Percentiles rank a stretch among this genome's conserved stretches.
Conservation (phyloP, 2,329 filamentous ascomycete genomes). For the Penicillium decumbens region DNA sequence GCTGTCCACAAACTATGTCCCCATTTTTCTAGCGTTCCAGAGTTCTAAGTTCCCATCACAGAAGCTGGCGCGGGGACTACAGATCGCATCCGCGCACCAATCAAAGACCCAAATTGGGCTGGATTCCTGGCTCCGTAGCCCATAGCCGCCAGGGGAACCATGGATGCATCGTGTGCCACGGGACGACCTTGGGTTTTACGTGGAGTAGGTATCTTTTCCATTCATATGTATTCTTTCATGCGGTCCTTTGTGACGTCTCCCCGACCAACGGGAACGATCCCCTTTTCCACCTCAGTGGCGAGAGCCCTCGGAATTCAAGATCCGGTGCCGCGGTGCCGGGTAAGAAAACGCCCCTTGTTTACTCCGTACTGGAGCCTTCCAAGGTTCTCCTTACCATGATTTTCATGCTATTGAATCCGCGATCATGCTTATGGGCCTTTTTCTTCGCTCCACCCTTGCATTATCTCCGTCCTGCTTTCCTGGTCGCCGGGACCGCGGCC, state of each 20-base stretch:
- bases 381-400: constrained; percentile 13
- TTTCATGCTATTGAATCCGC: constrained; percentile 21
- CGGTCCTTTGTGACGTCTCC: constrained; percentile 2
- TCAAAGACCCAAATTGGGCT: not conserved
- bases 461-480: not conserved
- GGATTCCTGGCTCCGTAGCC: not conserved
- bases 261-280: constrained; percentile 20
- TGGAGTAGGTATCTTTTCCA: not conserved
- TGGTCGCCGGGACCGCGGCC: not conserved
- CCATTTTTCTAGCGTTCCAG: not conserved
- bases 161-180: constrained; percentile 10
- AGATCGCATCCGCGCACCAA: constrained; percentile 21
- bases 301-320: constrained; percentile 31
- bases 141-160: constrained; percentile 11
- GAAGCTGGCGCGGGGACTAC: constrained; percentile 5
- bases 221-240: constrained; percentile 6
- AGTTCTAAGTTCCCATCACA: not conserved
- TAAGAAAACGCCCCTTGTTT: constrained; percentile 14
- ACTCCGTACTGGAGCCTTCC: not conserved
- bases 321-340: constrained; percentile 38
- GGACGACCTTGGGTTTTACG: constrained; percentile 4
- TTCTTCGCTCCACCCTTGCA: constrained; percentile 3
- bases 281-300: constrained; percentile 16
- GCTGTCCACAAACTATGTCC: not conserved
- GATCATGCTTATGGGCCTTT: constrained; percentile 15